Evolutionary conservation across 495 filamentous ascomycete species (phyloP), one percentile per base, ranked within the genome.

Genomic region (Penicillium soppii): DNA sequence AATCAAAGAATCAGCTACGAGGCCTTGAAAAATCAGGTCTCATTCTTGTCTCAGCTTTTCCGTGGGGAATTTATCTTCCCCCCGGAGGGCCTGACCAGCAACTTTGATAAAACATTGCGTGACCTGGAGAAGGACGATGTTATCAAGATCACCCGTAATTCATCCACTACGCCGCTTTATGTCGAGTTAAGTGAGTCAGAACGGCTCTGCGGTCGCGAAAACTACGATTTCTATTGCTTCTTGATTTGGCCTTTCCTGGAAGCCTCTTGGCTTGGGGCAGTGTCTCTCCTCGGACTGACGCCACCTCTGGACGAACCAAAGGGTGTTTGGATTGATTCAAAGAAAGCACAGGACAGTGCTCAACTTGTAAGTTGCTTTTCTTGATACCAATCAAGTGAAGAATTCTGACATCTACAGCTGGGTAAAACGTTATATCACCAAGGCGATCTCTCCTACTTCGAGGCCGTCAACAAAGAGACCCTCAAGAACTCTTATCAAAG

Each of bases 181-280:
- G 71, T 96, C 9, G 89, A 88, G 13, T 74, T 97, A n/a, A 83
- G 85, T 7, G 82, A 87, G 13, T 63, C 76, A 2, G 92, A 98
- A 67, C 79, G 92, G 17, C 72, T 76, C 2, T 82, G 78, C 29
- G 94, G 92, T 2, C 75, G 92, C 19, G 92, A 97, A 63, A 96
- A 96, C 60, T 97, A 86, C 63, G 94, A 97, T 60, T 98, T 97
- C 68, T 97, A 98, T 70, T 96, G 91, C 68, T 97, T 97, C 77
- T 69, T 97, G 17, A 90, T 97, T 54, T 97, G 94, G 94, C 94
- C 94, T 0, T 97, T 97, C 59, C 91, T 97, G 48, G 94, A 98
- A 63, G 86, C 90, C 0, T 83, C 76, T 39, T 98, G 94, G 94
- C 82, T 97, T 12, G 91, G 89, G 6, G 86, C 90, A 0, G 85